Percentiles rank a stretch among this genome's conserved stretches.
These are phyloP conservation scores for Tolypocladium ovalisporum DNA, from an alignment of 2,329 filamentous ascomycete genomes.

Conservation along the genomic window DNA sequence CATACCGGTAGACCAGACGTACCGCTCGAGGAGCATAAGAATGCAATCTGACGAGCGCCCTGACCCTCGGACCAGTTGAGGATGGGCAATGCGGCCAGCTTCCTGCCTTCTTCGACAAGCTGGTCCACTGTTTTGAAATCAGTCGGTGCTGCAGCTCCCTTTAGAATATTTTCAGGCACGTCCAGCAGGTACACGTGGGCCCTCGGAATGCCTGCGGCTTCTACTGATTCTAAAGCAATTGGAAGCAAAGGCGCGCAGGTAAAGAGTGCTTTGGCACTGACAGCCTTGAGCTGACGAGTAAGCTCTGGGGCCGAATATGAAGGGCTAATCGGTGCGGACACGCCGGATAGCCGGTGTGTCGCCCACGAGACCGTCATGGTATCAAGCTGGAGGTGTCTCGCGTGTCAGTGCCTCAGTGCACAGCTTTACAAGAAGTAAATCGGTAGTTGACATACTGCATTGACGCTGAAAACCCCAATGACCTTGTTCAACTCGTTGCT, in stretches of 20 bases:
- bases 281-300: conserved; percentile 54
- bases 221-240: conserved; percentile 50
- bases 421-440: too few species aligned
- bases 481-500: conserved; percentile 72
- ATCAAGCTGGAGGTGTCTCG: conserved; percentile 44
- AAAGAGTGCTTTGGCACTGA: conserved; percentile 55
- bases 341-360: conserved; percentile 55
- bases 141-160: conserved; percentile 59
- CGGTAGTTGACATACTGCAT: conserved; percentile 33
- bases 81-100: conserved; percentile 26
- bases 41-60: conserved; percentile 52
- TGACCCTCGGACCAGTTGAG: conserved; percentile 49
- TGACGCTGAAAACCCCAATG: conserved; percentile 58
- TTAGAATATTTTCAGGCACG: conserved; percentile 36
- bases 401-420: conserved; percentile 31
- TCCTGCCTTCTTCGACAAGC: conserved; percentile 45
- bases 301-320: conserved; percentile 57
- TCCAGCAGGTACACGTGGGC: conserved; percentile 56
- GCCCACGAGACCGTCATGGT: conserved; percentile 43
- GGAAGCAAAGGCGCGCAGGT: conserved; percentile 55
- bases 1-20: conserved; percentile 58
- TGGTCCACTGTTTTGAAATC: conserved; percentile 51
- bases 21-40: conserved; percentile 63
- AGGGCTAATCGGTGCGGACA: conserved; percentile 60
- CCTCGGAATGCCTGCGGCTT: conserved; percentile 47